These are phyloP conservation scores for Talaromyces wortmannii DNA, from an alignment of 495 filamentous ascomycete genomes.

Conservation along the genomic window DNA sequence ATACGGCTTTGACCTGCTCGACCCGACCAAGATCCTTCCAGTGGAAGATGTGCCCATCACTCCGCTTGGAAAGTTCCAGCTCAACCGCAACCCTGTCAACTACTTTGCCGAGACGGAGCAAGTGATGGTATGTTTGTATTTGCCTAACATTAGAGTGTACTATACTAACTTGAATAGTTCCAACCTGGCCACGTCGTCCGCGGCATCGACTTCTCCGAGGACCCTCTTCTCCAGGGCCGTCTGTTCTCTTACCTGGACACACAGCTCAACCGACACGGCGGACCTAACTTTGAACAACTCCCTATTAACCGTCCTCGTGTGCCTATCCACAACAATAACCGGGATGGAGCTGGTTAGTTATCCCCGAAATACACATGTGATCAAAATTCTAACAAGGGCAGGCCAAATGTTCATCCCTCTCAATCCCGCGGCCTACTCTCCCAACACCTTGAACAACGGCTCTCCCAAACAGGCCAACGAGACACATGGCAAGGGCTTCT, in stretches of 20 bases:
- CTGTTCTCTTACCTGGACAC: slow-evolving; percentile 73
- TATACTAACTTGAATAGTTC: slow-evolving; percentile 13
- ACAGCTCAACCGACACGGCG: slow-evolving; percentile 63
- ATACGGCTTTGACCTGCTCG: slow-evolving; percentile 66
- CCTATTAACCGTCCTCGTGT: slow-evolving; percentile 63
- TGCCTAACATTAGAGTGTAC: background rate
- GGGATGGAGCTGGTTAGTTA: slow-evolving; percentile 31
- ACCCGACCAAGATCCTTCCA: slow-evolving; percentile 72
- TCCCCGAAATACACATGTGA: slow-evolving; percentile 4
- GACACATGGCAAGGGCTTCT: slow-evolving; percentile 64
- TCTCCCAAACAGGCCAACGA: slow-evolving; percentile 65
- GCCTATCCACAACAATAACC: slow-evolving; percentile 69
- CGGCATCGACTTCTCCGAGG: slow-evolving; percentile 67
- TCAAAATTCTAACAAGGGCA: slow-evolving; percentile 9
- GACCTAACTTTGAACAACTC: slow-evolving; percentile 70
- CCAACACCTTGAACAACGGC: slow-evolving; percentile 60
- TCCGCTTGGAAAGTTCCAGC: slow-evolving; percentile 56
- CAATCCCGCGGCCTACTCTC: slow-evolving; percentile 50
- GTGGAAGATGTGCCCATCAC: slow-evolving; percentile 64
- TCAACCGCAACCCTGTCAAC: slow-evolving; percentile 66
- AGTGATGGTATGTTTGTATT: slow-evolving; percentile 44
- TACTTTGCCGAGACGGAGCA: slow-evolving; percentile 80
- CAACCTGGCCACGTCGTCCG: slow-evolving; percentile 49
- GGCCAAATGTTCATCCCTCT: slow-evolving; percentile 41
- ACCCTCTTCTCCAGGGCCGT: slow-evolving; percentile 67